Conservation (phyloP, 768 basidiomycete genomes). For the Kwoniella botswanensis region DNA sequence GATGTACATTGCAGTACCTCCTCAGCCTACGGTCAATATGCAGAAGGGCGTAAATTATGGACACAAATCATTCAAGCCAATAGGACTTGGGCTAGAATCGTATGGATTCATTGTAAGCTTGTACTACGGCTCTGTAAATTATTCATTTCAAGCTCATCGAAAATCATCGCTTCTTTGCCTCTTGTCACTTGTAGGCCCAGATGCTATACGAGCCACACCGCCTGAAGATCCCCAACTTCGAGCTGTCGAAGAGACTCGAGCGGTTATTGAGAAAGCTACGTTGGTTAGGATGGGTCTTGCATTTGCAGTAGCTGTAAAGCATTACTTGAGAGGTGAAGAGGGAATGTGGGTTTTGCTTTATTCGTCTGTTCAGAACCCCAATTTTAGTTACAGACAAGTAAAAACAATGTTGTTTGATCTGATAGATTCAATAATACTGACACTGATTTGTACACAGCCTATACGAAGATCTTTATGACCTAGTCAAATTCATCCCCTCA, state of each 20-base stretch:
- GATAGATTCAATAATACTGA: neutral
- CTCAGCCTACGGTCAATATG: constrained; percentile 51
- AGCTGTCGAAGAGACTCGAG: constrained; percentile 35
- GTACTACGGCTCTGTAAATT: no score
- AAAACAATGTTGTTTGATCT: no score
- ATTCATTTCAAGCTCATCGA: no score
- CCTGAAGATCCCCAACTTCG: constrained; percentile 29
- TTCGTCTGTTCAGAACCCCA: no score
- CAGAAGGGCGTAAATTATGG: constrained; percentile 55
- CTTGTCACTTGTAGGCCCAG: constrained; percentile 32
- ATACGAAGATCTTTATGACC: constrained; percentile 56
- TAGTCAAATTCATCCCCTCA: constrained; percentile 53
- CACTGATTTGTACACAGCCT: constrained; percentile 27
- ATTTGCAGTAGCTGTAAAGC: constrained; percentile 55
- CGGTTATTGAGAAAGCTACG: constrained; percentile 46
- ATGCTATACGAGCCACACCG: constrained; percentile 25
- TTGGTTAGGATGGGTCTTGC: constrained; percentile 52
- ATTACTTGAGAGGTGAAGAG: constrained; percentile 56
- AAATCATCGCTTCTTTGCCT: no score
- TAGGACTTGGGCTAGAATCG: constrained; percentile 49
- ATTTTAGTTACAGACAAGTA: no score
- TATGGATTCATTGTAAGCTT: constrained; percentile 52
- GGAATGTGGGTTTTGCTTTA: constrained; percentile 46
- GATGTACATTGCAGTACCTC: constrained; percentile 33
- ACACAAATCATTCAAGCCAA: constrained; percentile 51